Conservation (phyloP, 495 filamentous ascomycete species). For the Parathielavia appendiculata region DNA sequence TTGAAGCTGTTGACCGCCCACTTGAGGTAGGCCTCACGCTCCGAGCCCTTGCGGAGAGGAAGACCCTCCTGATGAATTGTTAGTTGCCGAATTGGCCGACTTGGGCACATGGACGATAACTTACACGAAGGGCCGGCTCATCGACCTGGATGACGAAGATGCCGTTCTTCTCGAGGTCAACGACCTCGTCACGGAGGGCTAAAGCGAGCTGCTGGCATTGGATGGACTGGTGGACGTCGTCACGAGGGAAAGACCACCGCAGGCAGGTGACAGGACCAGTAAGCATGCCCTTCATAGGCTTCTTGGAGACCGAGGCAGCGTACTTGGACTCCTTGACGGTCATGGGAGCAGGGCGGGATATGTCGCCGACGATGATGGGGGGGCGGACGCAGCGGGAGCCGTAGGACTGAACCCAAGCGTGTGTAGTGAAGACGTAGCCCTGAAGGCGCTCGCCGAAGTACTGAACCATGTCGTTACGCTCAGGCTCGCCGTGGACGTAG, state of each 20-base stretch:
- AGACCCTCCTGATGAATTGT: constrained; percentile 65
- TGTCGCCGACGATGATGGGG: constrained; percentile 96
- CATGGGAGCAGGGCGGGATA: constrained; percentile 94
- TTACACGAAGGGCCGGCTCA: constrained; percentile 85
- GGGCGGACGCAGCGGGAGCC: constrained; percentile 97
- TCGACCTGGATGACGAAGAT: constrained; percentile 98
- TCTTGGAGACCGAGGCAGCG: constrained; percentile 89
- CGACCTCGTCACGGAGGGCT: constrained; percentile 94
- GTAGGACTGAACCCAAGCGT: constrained; percentile 97
- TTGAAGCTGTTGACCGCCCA: constrained; percentile 98
- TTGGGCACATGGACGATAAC: not conserved
- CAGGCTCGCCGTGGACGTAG: constrained; percentile 95
- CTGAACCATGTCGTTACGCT: constrained; percentile 99
- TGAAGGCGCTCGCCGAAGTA: constrained; percentile 97
- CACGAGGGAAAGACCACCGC: constrained; percentile 99
- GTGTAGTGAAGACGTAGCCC: constrained; percentile 97
- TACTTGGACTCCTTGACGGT: constrained; percentile 99
- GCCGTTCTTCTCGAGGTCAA: constrained; percentile 94
- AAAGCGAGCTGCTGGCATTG: constrained; percentile 98
- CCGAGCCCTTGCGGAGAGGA: constrained; percentile 81
- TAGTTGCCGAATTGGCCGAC: not conserved
- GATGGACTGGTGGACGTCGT: constrained; percentile 96
- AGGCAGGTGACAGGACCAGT: constrained; percentile 98
- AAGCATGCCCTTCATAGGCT: constrained; percentile 99
- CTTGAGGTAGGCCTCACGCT: constrained; percentile 89